These are phyloP conservation scores for Aspergillus sparsus DNA, from an alignment of 495 filamentous ascomycete species.

Conservation along the genomic window DNA sequence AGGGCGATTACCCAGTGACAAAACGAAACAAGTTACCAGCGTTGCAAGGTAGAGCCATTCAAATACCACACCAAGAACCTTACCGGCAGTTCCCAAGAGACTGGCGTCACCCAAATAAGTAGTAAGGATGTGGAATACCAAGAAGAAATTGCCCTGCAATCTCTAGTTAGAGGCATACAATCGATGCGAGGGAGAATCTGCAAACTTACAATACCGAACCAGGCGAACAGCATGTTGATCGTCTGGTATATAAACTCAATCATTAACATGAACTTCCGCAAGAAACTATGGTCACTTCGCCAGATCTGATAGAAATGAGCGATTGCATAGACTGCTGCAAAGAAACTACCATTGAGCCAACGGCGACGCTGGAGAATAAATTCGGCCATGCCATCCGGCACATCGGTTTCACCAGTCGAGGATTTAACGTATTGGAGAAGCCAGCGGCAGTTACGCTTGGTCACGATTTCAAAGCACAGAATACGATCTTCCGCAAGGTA, in stretches of 20 bases:
- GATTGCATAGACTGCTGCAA: slow-evolving; percentile 94
- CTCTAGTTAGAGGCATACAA: slow-evolving; percentile 13
- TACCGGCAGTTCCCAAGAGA: slow-evolving; percentile 72
- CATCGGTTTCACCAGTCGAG: slow-evolving; percentile 93
- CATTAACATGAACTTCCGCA: slow-evolving; percentile 85
- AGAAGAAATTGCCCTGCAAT: slow-evolving; percentile 87
- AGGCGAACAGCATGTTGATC: slow-evolving; percentile 95
- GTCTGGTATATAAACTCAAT: slow-evolving; percentile 94
- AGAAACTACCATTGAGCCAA: slow-evolving; percentile 99
- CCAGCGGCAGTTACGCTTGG: slow-evolving; percentile 96
- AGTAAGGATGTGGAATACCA: slow-evolving; percentile 97
- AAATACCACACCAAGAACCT: slow-evolving; percentile 83
- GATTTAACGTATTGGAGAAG: slow-evolving; percentile 97
- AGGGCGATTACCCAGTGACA: slow-evolving; percentile 95
- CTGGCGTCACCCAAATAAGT: slow-evolving; percentile 68
- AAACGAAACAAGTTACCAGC: slow-evolving; percentile 90
- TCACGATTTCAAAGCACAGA: slow-evolving; percentile 97
- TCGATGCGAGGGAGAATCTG: background rate
- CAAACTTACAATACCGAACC: slow-evolving; percentile 81
- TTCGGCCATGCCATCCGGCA: slow-evolving; percentile 92
- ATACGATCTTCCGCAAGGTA: slow-evolving; percentile 99
- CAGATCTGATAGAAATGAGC: slow-evolving; percentile 94
- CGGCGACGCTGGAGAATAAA: slow-evolving; percentile 94
- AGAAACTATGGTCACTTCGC: slow-evolving; percentile 82
- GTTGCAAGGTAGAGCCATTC: slow-evolving; percentile 95